Conservation (phyloP, 495 filamentous ascomycete genomes). For the Penicillium psychrofluorescens region DNA sequence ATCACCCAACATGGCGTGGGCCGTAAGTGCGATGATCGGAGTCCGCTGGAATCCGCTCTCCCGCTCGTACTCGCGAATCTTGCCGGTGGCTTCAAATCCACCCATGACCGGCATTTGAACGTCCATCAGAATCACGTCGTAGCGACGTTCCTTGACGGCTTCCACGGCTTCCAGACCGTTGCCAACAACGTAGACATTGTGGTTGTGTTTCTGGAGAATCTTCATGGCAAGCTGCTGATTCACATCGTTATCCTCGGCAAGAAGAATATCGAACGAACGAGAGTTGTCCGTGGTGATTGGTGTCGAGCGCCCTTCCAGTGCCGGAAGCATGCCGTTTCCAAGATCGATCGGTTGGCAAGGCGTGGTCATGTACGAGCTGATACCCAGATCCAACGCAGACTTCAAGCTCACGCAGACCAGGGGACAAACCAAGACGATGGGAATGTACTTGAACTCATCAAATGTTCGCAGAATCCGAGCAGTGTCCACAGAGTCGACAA, state of each 20-base stretch:
- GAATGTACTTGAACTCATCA: slow-evolving; percentile 96
- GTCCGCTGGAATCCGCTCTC: slow-evolving; percentile 68
- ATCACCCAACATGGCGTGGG: slow-evolving; percentile 98
- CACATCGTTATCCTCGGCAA: slow-evolving; percentile 96
- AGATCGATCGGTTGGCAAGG: slow-evolving; percentile 93
- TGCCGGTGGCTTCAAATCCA: slow-evolving; percentile 94
- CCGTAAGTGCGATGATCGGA: slow-evolving; percentile 94
- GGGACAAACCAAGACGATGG: slow-evolving; percentile 88
- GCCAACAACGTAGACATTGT: slow-evolving; percentile 90
- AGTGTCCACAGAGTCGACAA: slow-evolving; percentile 90
- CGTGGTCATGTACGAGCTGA: slow-evolving; percentile 98
- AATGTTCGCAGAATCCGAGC: slow-evolving; percentile 76
- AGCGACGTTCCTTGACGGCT: slow-evolving; percentile 79
- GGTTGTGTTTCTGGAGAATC: slow-evolving; percentile 96
- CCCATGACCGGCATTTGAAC: slow-evolving; percentile 99
- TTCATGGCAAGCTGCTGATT: slow-evolving; percentile 96
- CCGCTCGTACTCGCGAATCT: slow-evolving; percentile 91
- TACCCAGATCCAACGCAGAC: slow-evolving; percentile 89
- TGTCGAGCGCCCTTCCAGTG: slow-evolving; percentile 86
- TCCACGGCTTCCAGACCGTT: slow-evolving; percentile 93
- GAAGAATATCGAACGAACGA: slow-evolving; percentile 89
- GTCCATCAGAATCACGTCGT: slow-evolving; percentile 97
- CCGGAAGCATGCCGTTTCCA: slow-evolving; percentile 97
- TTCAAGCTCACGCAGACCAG: slow-evolving; percentile 89
- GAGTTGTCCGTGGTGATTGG: slow-evolving; percentile 90